Evolutionary conservation across 2,329 filamentous ascomycete species (phyloP).

Genomic region (Grosmannia clavigera): DNA sequence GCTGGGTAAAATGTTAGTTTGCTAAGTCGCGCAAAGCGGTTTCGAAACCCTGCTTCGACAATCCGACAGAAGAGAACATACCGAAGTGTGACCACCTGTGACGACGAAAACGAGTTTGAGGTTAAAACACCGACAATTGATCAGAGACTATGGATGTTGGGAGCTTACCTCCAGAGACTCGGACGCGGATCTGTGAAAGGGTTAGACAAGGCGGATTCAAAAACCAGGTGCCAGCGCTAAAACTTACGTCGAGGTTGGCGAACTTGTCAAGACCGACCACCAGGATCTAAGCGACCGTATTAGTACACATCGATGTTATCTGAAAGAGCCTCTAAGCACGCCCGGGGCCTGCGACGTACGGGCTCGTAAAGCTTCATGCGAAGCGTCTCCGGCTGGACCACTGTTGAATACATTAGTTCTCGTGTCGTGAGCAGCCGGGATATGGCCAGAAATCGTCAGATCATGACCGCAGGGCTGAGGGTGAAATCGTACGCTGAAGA

Average conservation of each 20-base stretch:
- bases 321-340: conserved; percentile 13
- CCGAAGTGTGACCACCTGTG: conserved; percentile 14
- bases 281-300: conserved; percentile 39
- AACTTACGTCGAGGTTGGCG: conserved; percentile 52
- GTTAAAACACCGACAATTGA: not conserved
- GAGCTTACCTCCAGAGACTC: conserved; percentile 76
- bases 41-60: not conserved
- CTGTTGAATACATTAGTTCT: conserved; percentile 4
- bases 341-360: conserved; percentile 18
- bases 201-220: conserved; percentile 1
- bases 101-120: conserved; percentile 23
- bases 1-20: conserved; percentile 6
- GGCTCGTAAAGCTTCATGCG: conserved; percentile 80
- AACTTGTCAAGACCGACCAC: conserved; percentile 83
- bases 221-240: not conserved
- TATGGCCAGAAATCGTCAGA: not conserved
- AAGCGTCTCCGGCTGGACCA: conserved; percentile 14
- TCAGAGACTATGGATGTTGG: not conserved
- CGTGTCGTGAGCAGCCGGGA: not conserved
- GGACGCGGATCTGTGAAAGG: conserved; percentile 61
- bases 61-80: conserved; percentile 1
- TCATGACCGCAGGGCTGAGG: not conserved
- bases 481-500: conserved; percentile 30
- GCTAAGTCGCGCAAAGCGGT: not conserved
- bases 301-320: not conserved